Base-by-base conservation (phyloP, 208 protist species). In the Leishmania lainsoni region DNA sequence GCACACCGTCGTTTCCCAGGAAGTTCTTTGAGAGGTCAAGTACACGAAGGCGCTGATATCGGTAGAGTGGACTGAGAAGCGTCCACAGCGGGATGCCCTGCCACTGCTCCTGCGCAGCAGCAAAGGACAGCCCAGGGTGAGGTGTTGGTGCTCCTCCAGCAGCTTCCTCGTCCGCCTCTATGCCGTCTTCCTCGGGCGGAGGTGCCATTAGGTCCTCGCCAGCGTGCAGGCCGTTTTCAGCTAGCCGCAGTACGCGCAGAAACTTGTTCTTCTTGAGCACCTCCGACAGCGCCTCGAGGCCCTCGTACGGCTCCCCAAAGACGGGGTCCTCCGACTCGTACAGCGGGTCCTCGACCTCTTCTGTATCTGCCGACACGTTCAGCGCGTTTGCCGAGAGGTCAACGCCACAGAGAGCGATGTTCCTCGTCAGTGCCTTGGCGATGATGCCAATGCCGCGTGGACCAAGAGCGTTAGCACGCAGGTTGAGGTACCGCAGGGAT, bases 241-340 rank as follows among this genome's bases (percentile, higher is more conserved):
- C 79, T 9, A 98, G 79, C 16, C 87, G 87, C 79, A 98, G 87
- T 70, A 90, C 86, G 29, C 91, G 89, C 66, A 98, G 75, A 75
- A 98, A 97, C 78, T 98, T 98, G 76, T 98, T 98, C 83, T 97
- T 97, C 81, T 96, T 96, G 22, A 98, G 82, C 75, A 98, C 84
- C 85, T 98, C 93, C 49, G 83, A 85, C 61, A 98, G 74, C 32
- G 93, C 95, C 80, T 97, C 93, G 45, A 97, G 83, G 51, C 94
- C 94, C 52, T 80, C 88, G 69, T 91, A 89, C 14, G 83, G 3
- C 81, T 97, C 93, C 29, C 95, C 95, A 86, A 97, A 97, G 22
- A 95, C 90, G 8, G 93, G 87, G 74, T 97, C 93, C 26, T 96
- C 92, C 56, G 84, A 86, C 66, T 91, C 86, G 76, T 90, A 89